Base-by-base conservation (phyloP, 1,284 basidiomycete species). In the Coniophora puteana region DNA sequence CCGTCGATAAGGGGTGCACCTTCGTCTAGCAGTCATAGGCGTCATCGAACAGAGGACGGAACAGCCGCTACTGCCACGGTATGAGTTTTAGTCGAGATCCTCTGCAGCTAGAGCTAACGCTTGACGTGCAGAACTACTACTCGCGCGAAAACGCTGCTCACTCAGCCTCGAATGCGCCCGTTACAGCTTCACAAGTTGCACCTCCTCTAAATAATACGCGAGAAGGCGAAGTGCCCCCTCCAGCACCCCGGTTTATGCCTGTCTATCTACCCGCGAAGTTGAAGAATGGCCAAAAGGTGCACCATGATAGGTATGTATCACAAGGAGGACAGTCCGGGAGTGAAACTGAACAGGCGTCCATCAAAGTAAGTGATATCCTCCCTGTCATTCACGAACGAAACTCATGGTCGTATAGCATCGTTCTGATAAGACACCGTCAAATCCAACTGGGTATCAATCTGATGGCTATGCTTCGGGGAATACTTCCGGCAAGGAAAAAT, bases 181-280 rank as follows among this genome's bases (percentile, higher is more conserved):
- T n/a, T n/a, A n/a, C n/a, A n/a, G n/a, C n/a, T n/a, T n/a, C n/a
- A n/a, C n/a, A n/a, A n/a, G n/a, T n/a, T n/a, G n/a, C n/a, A n/a
- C n/a, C n/a, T n/a, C 22, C 37, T 13, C 33, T 38, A 28, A 55
- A 18, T 21, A 31, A 49, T 35, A 49, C 56, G 20, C 46, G 47
- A 59, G 58, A 59, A 52, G 59, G 47, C 54, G 38, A 11, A 31
- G 32, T 24, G 36, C 33, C 61, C 47, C 59, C 59, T 27, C 62
- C 62, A 45, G 62, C 62, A 35, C 60, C 59, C 44, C 60, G 60
- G 35, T 60, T 62, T 46, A 60, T 63, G 49, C 60, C 60, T 48
- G 60, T 65, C 46, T 50, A 64, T 48, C 62, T 63, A 43, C 63
- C 62, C 23, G 44, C 49, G 38, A 65, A 64, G 62, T 51, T 43